phyloP scores from a whole-genome alignment of 2,329 filamentous ascomycete species.

The Microdochium nivale region DNA sequence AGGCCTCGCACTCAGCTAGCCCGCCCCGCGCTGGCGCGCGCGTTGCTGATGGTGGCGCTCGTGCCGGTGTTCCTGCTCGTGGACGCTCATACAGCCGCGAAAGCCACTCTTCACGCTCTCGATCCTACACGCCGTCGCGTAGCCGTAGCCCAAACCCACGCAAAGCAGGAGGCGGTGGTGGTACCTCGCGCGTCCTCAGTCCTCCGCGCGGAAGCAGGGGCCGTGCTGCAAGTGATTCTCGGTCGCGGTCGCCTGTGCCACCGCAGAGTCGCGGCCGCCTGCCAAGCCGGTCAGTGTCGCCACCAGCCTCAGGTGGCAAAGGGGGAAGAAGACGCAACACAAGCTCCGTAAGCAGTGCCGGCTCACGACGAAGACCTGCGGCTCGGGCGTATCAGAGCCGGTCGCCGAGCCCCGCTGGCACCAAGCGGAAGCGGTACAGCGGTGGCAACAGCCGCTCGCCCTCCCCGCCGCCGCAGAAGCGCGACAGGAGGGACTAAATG shows the following conservation, averaged over 20 bases:
- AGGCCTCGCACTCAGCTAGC: conserved; percentile 5
- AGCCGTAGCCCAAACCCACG: background rate
- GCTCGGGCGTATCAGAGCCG: conserved; percentile 8
- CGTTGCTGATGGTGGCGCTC: background rate
- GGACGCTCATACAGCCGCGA: background rate
- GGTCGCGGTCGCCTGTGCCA: conserved; percentile 7
- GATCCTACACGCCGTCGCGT: background rate
- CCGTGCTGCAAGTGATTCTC: conserved; percentile 8
- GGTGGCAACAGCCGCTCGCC: conserved; percentile 1
- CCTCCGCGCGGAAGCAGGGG: conserved; percentile 5
- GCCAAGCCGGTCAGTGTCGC: conserved; percentile 7
- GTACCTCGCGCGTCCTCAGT: background rate
- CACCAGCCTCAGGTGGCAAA: conserved; percentile 6
- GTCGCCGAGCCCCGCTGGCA: conserved; percentile 7
- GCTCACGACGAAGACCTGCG: conserved; percentile 10
- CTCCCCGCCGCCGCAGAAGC: conserved; percentile 1
- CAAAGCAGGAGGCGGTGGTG: background rate
- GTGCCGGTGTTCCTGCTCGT: background rate
- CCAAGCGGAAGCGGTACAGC: conserved; percentile 1
- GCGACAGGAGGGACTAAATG: background rate
- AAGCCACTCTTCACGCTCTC: background rate
- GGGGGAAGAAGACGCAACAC: conserved; percentile 3
- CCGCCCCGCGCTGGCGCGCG: conserved; percentile 1
- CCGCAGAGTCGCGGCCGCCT: conserved; percentile 7
- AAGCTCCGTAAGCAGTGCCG: conserved; percentile 10